Evolutionary conservation across 1,284 basidiomycete species (phyloP).

Genomic region (Malassezia sp.): DNA sequence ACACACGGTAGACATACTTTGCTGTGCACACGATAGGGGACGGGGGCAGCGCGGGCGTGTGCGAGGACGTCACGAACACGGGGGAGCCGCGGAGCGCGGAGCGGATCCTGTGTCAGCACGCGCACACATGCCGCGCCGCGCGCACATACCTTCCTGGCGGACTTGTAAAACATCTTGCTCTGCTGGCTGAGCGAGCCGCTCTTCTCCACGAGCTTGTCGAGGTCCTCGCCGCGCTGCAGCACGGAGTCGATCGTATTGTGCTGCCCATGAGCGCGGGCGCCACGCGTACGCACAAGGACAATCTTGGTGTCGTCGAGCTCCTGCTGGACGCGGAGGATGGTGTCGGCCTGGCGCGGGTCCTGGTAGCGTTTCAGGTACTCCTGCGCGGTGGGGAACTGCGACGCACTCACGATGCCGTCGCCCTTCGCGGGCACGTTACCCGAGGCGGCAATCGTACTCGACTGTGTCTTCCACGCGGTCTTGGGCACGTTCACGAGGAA

Average conservation of each 20-base stretch:
- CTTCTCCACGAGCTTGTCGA: slow-evolving; percentile 90
- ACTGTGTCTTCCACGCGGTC: slow-evolving; percentile 51
- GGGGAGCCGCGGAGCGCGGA: not conserved
- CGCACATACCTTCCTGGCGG: slow-evolving; percentile 67
- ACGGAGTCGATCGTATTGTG: slow-evolving; percentile 99
- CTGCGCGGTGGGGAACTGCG: slow-evolving; percentile 53
- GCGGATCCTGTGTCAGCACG: no score
- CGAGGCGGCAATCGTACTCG: slow-evolving; percentile 33
- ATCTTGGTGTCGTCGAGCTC: slow-evolving; percentile 99
- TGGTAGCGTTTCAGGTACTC: slow-evolving; percentile 86
- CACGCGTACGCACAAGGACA: slow-evolving; percentile 48
- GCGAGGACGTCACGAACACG: no score
- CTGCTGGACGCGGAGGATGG: slow-evolving; percentile 96
- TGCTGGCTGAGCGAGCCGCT: slow-evolving; percentile 80
- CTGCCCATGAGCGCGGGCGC: slow-evolving; percentile 13
- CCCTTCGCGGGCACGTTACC: slow-evolving; percentile 35
- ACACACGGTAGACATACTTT: slow-evolving; percentile 6
- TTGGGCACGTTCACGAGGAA: slow-evolving; percentile 69
- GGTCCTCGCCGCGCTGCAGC: slow-evolving; percentile 86
- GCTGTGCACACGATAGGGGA: slow-evolving; percentile 9
- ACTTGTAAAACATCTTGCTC: slow-evolving; percentile 83
- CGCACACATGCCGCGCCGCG: no score
- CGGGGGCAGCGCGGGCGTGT: not conserved
- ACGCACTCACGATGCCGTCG: slow-evolving; percentile 31
- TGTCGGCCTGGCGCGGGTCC: slow-evolving; percentile 93